phyloP scores from a whole-genome alignment of 176 grass and related monocot species.

The Poa pratensis region DNA sequence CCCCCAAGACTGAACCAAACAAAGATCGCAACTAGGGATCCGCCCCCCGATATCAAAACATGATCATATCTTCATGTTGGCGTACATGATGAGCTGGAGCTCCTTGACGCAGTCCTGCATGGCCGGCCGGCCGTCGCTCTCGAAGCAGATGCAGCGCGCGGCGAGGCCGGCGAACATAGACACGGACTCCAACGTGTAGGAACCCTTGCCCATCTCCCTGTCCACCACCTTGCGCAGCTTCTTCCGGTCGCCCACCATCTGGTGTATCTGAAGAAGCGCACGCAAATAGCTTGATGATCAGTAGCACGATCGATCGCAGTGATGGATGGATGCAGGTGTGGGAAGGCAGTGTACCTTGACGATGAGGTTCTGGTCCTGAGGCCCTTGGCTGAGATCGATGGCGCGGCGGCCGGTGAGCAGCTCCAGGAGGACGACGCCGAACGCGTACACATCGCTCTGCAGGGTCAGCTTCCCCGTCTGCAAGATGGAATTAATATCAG shows the following conservation, averaged over 20 bases:
- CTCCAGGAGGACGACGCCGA: conserved; percentile 96
- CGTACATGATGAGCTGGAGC: conserved; percentile 81
- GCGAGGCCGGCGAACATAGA: conserved; percentile 78
- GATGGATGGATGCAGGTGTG: background rate
- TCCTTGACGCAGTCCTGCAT: conserved; percentile 91
- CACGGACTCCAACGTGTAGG: conserved; percentile 77
- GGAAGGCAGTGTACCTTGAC: conserved; percentile 48
- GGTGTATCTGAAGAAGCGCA: conserved; percentile 55
- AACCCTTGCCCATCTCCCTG: conserved; percentile 66
- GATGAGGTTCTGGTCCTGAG: conserved; percentile 84
- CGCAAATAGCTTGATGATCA: background rate
- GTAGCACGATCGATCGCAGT: background rate
- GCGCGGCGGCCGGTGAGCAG: conserved; percentile 94
- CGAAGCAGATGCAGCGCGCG: conserved; percentile 85
- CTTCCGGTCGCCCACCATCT: conserved; percentile 70
- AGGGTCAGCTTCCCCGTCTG: conserved; percentile 97
- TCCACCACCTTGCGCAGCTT: conserved; percentile 87
- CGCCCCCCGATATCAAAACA: conserved; percentile 23
- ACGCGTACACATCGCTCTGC: conserved; percentile 97
- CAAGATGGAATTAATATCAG: background rate
- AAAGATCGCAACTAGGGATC: background rate
- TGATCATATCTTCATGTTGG: conserved; percentile 79
- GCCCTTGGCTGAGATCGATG: conserved; percentile 83
- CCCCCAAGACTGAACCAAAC: background rate
- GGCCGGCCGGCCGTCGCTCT: conserved; percentile 70